Evolutionary conservation across 1,139 yeast genomes (phyloP).

Genomic region (Diutina ranongensis): DNA sequence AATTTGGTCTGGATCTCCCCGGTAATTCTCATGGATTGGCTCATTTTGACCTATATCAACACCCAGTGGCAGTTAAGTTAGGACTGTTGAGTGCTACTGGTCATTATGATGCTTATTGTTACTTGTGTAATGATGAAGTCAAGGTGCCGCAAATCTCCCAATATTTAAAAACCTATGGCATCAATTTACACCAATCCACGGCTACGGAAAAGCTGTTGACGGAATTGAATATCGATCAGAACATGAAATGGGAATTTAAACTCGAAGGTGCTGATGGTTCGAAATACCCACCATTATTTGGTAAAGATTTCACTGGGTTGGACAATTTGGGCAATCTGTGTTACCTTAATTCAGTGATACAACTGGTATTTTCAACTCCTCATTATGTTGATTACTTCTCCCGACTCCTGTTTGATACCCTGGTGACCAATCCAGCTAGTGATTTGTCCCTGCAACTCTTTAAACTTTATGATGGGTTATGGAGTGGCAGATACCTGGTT

Average conservation of each 20-base stretch:
- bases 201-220: slow-evolving; percentile 80
- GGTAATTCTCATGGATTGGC: slow-evolving; percentile 85
- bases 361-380: slow-evolving; percentile 37
- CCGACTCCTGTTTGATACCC: slow-evolving; percentile 17
- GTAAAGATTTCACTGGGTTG: slow-evolving; percentile 66
- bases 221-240: slow-evolving; percentile 87
- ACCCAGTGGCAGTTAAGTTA: slow-evolving; percentile 77
- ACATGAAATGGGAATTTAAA: slow-evolving; percentile 84
- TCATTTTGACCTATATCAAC: slow-evolving; percentile 49
- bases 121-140: slow-evolving; percentile 80
- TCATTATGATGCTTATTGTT: slow-evolving; percentile 69
- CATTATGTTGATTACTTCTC: slow-evolving; percentile 29
- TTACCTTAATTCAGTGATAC: slow-evolving; percentile 74
- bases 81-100: slow-evolving; percentile 74
- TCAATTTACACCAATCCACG: slow-evolving; percentile 43
- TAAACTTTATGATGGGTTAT: slow-evolving; percentile 71
- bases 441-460: slow-evolving; percentile 62
- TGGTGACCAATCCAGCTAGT: slow-evolving; percentile 39
- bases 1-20: slow-evolving; percentile 74
- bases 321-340: slow-evolving; percentile 90
- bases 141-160: slow-evolving; percentile 50
- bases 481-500: slow-evolving; percentile 58
- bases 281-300: slow-evolving; percentile 52
- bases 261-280: slow-evolving; percentile 67
- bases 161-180: slow-evolving; percentile 51